phyloP scores from a whole-genome alignment of 352 stramenopile genomes.

The Stephanocyclus meneghinianus region DNA sequence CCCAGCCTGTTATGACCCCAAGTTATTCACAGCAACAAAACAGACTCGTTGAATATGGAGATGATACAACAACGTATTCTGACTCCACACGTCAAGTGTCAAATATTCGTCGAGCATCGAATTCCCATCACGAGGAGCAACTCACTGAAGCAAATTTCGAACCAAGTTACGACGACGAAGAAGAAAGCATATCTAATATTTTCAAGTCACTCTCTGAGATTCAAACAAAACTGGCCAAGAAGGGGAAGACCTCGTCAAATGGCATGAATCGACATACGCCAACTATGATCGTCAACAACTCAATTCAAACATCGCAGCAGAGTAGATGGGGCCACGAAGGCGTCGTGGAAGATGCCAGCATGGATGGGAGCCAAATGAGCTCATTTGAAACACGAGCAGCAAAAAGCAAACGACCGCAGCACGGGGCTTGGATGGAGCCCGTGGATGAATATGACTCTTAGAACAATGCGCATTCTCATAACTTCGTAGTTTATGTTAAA shows the following conservation, averaged over 20 bases:
- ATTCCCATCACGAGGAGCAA: conserved; percentile 1
- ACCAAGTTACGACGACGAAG: conserved; percentile 35
- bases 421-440: conserved; percentile 51
- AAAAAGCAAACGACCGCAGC: conserved; percentile 25
- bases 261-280: not conserved
- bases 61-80: conserved; percentile 30
- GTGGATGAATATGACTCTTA: conserved; percentile 25
- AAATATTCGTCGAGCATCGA: conserved; percentile 15
- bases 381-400: conserved; percentile 27
- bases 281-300: not conserved
- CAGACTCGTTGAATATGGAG: conserved; percentile 34
- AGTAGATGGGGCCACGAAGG: conserved; percentile 31
- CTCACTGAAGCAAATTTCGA: conserved; percentile 1
- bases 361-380: conserved; percentile 47
- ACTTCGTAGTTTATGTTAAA: too few species aligned
- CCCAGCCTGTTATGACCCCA: not conserved
- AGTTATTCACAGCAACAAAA: conserved; percentile 11
- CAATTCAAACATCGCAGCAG: not conserved
- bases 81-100: conserved; percentile 38
- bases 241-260: conserved; percentile 31
- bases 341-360: conserved; percentile 53
- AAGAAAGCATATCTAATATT: conserved; percentile 54
- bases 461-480: too few species aligned
- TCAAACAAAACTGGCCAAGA: conserved; percentile 51
- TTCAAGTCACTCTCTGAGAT: conserved; percentile 62